Evolutionary conservation across 1,284 basidiomycete species (phyloP).

Genomic region (Albatrellus sp.): DNA sequence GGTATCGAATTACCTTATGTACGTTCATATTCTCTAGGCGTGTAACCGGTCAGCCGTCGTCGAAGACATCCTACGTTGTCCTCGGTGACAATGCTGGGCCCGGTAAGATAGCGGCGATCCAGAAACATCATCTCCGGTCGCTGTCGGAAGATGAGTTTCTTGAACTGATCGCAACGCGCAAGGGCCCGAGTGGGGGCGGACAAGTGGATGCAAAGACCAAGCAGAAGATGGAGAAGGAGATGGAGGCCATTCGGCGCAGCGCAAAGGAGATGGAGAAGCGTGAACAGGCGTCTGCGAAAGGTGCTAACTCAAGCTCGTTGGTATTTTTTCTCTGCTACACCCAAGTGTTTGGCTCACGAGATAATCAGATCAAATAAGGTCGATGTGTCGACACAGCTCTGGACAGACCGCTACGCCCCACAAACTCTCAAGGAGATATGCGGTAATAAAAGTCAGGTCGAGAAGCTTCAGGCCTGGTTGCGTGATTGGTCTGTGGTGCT

Average conservation of each 20-base stretch:
- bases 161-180: slow-evolving; percentile 62
- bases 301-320: slow-evolving; percentile 12
- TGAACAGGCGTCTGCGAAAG: slow-evolving; percentile 33
- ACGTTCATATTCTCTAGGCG: slow-evolving; percentile 36
- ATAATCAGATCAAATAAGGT: slow-evolving; percentile 18
- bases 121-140: slow-evolving; percentile 66
- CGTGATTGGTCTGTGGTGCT: slow-evolving; percentile 55
- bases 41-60: slow-evolving; percentile 80
- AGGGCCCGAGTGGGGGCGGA: slow-evolving; percentile 27
- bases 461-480: slow-evolving; percentile 83
- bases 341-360: background rate
- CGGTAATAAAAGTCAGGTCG: slow-evolving; percentile 86
- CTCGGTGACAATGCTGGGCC: slow-evolving; percentile 84
- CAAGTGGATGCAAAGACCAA: slow-evolving; percentile 68
- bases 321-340: slow-evolving; percentile 9
- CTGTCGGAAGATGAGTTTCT: slow-evolving; percentile 86
- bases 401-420: slow-evolving; percentile 96
- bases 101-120: slow-evolving; percentile 76
- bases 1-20: too few relatives aligned
- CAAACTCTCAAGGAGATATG: slow-evolving; percentile 82
- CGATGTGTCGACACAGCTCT: slow-evolving; percentile 58
- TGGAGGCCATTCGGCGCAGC: slow-evolving; percentile 57
- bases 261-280: slow-evolving; percentile 69
- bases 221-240: slow-evolving; percentile 77
- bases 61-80: slow-evolving; percentile 85